Percentiles rank a stretch among this genome's conserved stretches.
Conservation (phyloP, 257 asterid species). For the Linaria vulgaris region DNA sequence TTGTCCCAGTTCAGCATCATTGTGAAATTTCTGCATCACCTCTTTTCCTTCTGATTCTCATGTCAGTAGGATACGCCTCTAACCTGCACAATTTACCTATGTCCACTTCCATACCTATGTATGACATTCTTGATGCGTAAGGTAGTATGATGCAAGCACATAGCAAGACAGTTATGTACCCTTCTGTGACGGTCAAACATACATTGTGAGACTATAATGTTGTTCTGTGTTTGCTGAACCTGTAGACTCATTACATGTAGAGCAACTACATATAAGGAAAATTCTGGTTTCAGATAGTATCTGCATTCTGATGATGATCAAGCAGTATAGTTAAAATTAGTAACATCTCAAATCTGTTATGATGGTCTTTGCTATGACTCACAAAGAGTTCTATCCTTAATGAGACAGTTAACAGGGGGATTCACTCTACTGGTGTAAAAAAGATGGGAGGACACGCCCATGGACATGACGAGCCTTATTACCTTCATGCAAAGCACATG, state of each 20-base stretch:
- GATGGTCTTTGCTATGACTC: conserved; percentile 15
- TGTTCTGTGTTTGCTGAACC: neutral
- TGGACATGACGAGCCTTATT: conserved; percentile 76
- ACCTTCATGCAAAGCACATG: conserved; percentile 94
- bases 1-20: neutral
- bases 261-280: neutral
- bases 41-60: neutral
- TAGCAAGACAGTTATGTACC: neutral
- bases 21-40: no score
- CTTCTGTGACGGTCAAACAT: neutral
- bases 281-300: neutral
- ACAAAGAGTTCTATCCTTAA: neutral
- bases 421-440: conserved; percentile 66
- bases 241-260: neutral
- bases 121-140: neutral
- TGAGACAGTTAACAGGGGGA: conserved; percentile 55
- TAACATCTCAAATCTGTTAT: neutral
- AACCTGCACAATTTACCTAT: neutral
- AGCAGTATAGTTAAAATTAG: neutral
- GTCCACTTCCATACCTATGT: neutral
- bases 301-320: neutral
- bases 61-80: neutral
- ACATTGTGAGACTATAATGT: neutral
- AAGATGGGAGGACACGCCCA: conserved; percentile 88
- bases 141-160: neutral